Conservation (phyloP, 2,329 filamentous ascomycete genomes). For the Penicillium sp. region DNA sequence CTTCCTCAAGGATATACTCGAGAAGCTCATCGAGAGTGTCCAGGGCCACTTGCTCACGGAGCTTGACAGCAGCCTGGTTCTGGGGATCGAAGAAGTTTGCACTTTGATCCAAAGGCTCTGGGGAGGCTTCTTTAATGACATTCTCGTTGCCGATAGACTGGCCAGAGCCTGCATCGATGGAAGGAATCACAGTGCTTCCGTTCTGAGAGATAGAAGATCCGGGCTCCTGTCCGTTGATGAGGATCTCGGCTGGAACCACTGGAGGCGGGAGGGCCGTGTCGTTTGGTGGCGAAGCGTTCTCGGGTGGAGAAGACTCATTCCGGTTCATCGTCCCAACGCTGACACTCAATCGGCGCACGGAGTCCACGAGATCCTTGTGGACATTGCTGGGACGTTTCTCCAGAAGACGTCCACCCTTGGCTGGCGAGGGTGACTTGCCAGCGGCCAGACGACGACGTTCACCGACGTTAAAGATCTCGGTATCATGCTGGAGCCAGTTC, state of each 20-base stretch:
- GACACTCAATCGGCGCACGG: constrained; percentile 51
- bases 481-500: constrained; percentile 97
- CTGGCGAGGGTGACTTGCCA: constrained; percentile 53
- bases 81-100: constrained; percentile 92
- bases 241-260: constrained; percentile 58
- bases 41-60: constrained; percentile 90
- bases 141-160: constrained; percentile 27
- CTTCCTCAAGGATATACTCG: constrained; percentile 81
- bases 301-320: constrained; percentile 33
- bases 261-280: constrained; percentile 47
- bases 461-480: constrained; percentile 95
- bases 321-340: constrained; percentile 41
- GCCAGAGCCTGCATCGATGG: constrained; percentile 31
- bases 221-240: constrained; percentile 62
- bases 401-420: constrained; percentile 22
- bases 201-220: constrained; percentile 29
- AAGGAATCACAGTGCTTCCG: constrained; percentile 35
- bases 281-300: constrained; percentile 35
- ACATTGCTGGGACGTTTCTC: constrained; percentile 38
- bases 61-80: constrained; percentile 78
- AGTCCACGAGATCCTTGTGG: constrained; percentile 52
- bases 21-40: constrained; percentile 91
- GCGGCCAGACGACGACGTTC: constrained; percentile 82
- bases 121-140: constrained; percentile 37
- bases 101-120: constrained; percentile 78